Percentiles rank a stretch among this genome's conserved stretches.
phyloP scores from a whole-genome alignment of 768 basidiomycete genomes.

The Mycena belliarum region DNA sequence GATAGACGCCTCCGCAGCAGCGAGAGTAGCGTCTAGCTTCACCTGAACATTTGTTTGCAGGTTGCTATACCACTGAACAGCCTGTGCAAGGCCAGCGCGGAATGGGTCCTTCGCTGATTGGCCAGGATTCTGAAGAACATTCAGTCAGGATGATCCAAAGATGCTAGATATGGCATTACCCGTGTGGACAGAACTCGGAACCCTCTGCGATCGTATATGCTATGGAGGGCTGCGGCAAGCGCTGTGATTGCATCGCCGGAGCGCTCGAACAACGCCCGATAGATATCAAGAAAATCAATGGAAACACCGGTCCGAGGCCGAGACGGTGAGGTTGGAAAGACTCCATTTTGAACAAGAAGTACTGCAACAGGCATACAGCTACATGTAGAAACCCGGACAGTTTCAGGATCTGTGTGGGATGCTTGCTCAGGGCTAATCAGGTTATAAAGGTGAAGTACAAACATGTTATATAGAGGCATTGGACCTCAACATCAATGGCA shows the following conservation, averaged over 20 bases:
- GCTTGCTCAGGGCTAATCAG: no score
- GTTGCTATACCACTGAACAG: neutral
- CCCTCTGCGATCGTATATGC: neutral
- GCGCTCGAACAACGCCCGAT: neutral
- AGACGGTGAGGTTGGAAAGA: neutral
- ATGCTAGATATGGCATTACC: neutral
- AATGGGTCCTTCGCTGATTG: neutral
- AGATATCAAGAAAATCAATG: neutral
- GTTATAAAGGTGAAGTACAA: no score
- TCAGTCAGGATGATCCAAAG: no score
- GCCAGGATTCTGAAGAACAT: no score
- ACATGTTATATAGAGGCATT: no score
- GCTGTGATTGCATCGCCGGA: neutral
- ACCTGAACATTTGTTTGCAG: neutral
- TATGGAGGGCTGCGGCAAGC: neutral
- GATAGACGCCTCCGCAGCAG: neutral
- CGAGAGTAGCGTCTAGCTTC: neutral
- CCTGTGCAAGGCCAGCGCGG: neutral
- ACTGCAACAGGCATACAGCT: neutral
- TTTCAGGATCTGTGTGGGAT: neutral
- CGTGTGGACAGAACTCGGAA: neutral
- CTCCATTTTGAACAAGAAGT: neutral
- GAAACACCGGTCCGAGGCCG: neutral
- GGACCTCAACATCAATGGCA: no score
- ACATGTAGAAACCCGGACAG: neutral